A percentile compares a stretch with the other conserved stretches of the same genome.
Conservation (phyloP, 208 protist genomes). For the Trypanosoma lewisi region DNA sequence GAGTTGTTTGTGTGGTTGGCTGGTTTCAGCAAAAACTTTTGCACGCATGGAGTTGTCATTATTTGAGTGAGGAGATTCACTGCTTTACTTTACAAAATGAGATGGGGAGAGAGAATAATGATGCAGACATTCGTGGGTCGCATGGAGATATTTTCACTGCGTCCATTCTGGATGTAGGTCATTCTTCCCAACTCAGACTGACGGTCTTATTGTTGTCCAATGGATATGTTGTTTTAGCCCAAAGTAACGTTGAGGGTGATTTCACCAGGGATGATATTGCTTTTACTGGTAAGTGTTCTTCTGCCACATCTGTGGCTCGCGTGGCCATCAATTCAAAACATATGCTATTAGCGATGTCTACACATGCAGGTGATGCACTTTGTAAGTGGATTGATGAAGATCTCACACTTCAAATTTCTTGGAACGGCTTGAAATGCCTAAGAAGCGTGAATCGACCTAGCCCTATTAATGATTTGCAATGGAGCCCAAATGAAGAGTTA, state of each 20-base stretch:
- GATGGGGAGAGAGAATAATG: background rate
- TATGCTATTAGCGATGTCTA: conserved; percentile 49
- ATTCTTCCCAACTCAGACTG: conserved; percentile 32
- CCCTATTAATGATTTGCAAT: conserved; percentile 49
- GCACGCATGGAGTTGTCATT: conserved; percentile 43
- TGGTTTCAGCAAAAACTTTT: conserved; percentile 50
- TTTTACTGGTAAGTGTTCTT: conserved; percentile 34
- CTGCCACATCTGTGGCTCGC: conserved; percentile 30
- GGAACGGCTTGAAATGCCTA: conserved; percentile 49
- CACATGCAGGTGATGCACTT: conserved; percentile 44
- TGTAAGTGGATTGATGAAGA: conserved; percentile 42
- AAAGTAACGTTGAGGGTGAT: conserved; percentile 39
- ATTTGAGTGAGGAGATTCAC: conserved; percentile 8
- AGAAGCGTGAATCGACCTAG: conserved; percentile 18
- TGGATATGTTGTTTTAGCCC: conserved; percentile 48
- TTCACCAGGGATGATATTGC: conserved; percentile 40
- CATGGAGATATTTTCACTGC: conserved; percentile 20
- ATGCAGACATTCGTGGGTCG: background rate
- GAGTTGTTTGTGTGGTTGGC: conserved; percentile 59
- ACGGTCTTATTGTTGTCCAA: conserved; percentile 54
- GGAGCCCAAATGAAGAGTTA: conserved; percentile 55
- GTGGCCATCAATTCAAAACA: conserved; percentile 55
- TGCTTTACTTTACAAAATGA: conserved; percentile 1
- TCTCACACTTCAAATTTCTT: conserved; percentile 31
- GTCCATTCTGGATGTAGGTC: conserved; percentile 47